Evolutionary conservation across 2,329 filamentous ascomycete species (phyloP), one percentile per base, ranked within the genome.

Genomic region (Rhynchosporium graminicola): DNA sequence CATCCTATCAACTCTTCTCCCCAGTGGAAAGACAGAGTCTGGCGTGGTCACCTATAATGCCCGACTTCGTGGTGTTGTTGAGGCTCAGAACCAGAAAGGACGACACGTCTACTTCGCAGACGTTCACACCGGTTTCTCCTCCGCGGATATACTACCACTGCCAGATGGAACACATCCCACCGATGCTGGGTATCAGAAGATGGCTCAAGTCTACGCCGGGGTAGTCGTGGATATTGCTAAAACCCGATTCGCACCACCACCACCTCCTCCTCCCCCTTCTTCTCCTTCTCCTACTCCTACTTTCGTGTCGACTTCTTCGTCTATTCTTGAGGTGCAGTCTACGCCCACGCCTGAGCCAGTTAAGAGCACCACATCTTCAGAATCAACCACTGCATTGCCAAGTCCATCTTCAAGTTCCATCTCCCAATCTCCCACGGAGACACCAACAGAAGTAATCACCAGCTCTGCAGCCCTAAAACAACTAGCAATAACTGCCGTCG

Each of bases 41-140:
- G 47, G 46, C 2, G 46, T 5, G 4, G 10, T 42, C 4, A 10
- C 9, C 7, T 59, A 52, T 38, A 59, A 59, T 8, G 36, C 26
- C 20, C 40, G 52, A 3, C 33, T 59, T 20, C 57, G 57, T 33
- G n/a, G 20, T 9, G 47, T 59, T 29, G 57, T 50, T 3, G 38
- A 50, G 3, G 46, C 46, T 4, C 57, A 59, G 46, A 59, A 8
- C 33, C 9, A 45, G 9, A 36, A 38, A 51, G 57, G 47, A 4
- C 20, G 57, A 51, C 47, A 45, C n/a, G 57, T 59, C 10, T 59
- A 59, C 47, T n/a, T 52, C 7, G 48, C 57, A 43, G 57, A 59
- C 43, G 47, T 59, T 5, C 47, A 59, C 47, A 43, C 47, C 28
- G 31, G 46, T 15, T 48, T 59, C 47, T 42, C 57, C 20, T 20